Conservation (phyloP, 1,139 yeast genomes). For the Saccharomyces hybrid region DNA sequence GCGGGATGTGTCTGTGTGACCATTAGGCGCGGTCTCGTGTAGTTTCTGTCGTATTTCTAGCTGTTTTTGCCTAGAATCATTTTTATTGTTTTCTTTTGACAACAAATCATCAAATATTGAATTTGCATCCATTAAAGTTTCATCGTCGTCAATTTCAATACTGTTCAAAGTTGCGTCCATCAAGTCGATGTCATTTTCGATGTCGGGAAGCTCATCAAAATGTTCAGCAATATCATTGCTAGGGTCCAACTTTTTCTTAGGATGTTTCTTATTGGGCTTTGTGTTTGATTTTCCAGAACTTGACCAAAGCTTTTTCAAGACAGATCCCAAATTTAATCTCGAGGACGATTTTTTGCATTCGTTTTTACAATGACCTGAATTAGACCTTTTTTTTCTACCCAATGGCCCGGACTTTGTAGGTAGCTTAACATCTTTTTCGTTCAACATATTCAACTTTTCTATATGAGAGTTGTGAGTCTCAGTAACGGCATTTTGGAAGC, state of each 20-base stretch:
- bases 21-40: background rate
- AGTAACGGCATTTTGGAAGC: background rate
- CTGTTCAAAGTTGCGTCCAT: background rate
- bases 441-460: background rate
- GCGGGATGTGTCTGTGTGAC: background rate
- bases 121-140: slow-evolving; percentile 22
- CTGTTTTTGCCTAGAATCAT: background rate
- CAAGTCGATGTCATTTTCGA: background rate
- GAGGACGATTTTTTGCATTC: background rate
- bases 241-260: background rate
- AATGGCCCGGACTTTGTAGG: background rate
- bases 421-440: background rate
- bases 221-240: background rate
- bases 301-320: background rate
- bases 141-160: slow-evolving; percentile 5
- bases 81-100: slow-evolving; percentile 13
- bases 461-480: slow-evolving; percentile 2
- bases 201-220: background rate
- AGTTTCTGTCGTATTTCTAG: background rate
- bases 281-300: background rate
- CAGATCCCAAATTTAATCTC: background rate
- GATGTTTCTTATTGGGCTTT: background rate
- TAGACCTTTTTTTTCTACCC: background rate
- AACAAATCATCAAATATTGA: slow-evolving; percentile 24
- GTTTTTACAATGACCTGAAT: background rate